Percentiles rank a stretch among this genome's conserved stretches.
Conservation (phyloP, 768 basidiomycete species). For the Kwoniella sp. region DNA sequence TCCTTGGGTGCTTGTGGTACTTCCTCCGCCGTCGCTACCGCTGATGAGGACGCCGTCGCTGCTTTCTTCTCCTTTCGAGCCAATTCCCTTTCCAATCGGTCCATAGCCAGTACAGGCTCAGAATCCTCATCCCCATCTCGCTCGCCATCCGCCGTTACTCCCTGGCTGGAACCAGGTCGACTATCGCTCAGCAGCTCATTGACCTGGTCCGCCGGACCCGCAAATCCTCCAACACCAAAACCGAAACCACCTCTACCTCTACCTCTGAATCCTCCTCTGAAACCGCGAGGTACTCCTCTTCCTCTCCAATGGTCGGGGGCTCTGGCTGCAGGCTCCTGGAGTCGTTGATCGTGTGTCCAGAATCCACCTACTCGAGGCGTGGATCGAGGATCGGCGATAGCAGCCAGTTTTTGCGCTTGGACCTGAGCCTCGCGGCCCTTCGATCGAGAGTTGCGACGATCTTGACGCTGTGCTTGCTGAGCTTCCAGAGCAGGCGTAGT, state of each 20-base stretch:
- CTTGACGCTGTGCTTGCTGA: not conserved
- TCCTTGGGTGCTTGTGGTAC: constrained; percentile 9
- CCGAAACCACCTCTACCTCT: constrained; percentile 17
- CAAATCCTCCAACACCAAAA: constrained; percentile 16
- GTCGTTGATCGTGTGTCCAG: constrained; percentile 89
- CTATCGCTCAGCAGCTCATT: not conserved
- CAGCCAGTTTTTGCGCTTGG: not conserved
- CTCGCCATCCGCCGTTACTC: not conserved
- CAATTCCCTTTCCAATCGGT: constrained; percentile 16
- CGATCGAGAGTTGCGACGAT: constrained; percentile 5
- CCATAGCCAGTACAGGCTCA: constrained; percentile 35
- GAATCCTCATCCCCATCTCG: constrained; percentile 26
- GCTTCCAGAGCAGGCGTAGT: not conserved
- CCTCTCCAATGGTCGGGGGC: constrained; percentile 62
- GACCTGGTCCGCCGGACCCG: not conserved
- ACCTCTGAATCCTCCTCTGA: constrained; percentile 38
- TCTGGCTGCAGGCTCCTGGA: constrained; percentile 12
- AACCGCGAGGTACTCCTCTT: constrained; percentile 61
- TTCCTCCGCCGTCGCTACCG: not conserved
- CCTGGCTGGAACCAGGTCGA: not conserved
- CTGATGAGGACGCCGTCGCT: not conserved
- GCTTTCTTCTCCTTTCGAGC: not conserved
- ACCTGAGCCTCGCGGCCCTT: not conserved
- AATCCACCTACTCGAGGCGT: constrained; percentile 89
- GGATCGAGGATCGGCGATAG: constrained; percentile 78